Evolutionary conservation across 805 yeast genomes (phyloP).

Genomic region (Sugiyamaella floridensis): DNA sequence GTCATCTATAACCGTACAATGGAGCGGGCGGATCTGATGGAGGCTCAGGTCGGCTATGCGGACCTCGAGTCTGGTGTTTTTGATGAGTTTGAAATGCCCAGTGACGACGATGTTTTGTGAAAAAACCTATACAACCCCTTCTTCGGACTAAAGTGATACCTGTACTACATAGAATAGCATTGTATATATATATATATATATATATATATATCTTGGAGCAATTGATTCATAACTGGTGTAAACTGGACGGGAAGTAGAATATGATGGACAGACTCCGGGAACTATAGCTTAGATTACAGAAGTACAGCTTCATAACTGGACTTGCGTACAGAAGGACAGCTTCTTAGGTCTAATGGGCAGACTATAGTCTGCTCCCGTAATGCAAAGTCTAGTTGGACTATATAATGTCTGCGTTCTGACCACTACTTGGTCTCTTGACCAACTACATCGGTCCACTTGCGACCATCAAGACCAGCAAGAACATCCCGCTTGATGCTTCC

Average conservation of each 20-base stretch:
- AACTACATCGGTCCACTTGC: slow-evolving; percentile 70
- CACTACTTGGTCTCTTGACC: slow-evolving; percentile 5
- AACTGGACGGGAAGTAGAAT: no score
- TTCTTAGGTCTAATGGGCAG: no score
- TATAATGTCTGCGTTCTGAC: not conserved
- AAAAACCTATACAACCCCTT: not conserved
- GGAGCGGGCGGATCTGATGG: slow-evolving; percentile 25
- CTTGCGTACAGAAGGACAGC: no score
- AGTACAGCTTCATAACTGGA: no score
- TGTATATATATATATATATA: no score
- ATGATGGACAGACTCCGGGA: no score
- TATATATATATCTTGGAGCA: not conserved
- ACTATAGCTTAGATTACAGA: no score
- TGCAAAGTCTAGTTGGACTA: not conserved
- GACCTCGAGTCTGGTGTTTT: slow-evolving; percentile 19
- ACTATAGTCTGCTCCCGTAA: no score
- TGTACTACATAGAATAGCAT: no score
- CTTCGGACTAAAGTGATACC: no score
- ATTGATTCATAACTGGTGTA: not conserved
- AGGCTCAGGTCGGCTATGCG: slow-evolving; percentile 18
- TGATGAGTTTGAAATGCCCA: slow-evolving; percentile 26
- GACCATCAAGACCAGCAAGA: slow-evolving; percentile 61
- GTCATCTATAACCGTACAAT: slow-evolving; percentile 53
- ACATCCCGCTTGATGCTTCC: slow-evolving; percentile 54
- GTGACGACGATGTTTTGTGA: slow-evolving; percentile 14